Evolutionary conservation across 2,329 filamentous ascomycete genomes (phyloP), one percentile per base, ranked within the genome.

Genomic region (Thermoascus crustaceus): DNA sequence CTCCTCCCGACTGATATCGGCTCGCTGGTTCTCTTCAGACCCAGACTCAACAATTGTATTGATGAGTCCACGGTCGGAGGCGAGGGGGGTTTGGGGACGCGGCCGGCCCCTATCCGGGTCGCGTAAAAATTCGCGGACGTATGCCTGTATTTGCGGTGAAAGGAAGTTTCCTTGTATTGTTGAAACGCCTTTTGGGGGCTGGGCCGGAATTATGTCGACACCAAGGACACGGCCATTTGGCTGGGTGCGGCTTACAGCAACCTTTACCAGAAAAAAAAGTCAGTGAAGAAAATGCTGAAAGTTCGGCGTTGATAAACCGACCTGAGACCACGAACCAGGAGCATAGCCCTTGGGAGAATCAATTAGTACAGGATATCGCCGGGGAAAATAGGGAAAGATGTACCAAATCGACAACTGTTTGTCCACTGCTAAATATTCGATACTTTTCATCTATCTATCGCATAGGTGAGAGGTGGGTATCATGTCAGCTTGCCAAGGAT

Each of bases 141-240:
- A 75, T 14, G 69, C 72, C 58, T 83, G 83, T n/a, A 95, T 80
- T 2, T 65, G 62, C 0, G 77, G 72, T 4, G 80, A 82, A 25
- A 96, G 68, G 47, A 98, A 96, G 57, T 98, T 85, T 31, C 93
- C 91, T 61, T 98, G 91, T 38, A 98, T 87, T 2, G 86, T 86
- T 18, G 85, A 88, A n/a, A 94, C 87, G 14, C 91, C 91, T 52
- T 75, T 78, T 0, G 91, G 91, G 4, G 93, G 89, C 56, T 89
- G 82, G 0, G 87, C 85, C 4, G 91, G 91, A 45, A 98, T 86
- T 34, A 98, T 75, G 58, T 98, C 91, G 51, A 98, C 89, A 7
- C 91, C 93, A 18, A 98, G 69, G 8, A 98, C 80, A 27, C 82
- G 76, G 6, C 88, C 87, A 30, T 74, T 64, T 0, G 88, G 88